phyloP scores from a whole-genome alignment of 2,329 filamentous ascomycete genomes.

The Emergomyces orientalis region DNA sequence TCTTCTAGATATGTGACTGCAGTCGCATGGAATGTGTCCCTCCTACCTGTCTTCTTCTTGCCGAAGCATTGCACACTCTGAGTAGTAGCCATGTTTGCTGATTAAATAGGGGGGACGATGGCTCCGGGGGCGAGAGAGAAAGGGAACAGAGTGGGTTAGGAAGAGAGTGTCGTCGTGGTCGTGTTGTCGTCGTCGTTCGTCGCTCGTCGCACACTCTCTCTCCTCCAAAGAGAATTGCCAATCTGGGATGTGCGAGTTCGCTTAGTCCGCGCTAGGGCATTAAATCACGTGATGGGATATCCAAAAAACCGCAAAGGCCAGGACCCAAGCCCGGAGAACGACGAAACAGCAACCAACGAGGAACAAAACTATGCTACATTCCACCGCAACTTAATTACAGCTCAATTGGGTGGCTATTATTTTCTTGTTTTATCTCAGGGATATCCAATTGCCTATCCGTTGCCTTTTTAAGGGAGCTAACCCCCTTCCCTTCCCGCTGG shows the following conservation, averaged over 20 bases:
- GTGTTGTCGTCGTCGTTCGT: conserved; percentile 28
- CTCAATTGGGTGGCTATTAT: background rate
- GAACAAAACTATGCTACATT: too few species aligned
- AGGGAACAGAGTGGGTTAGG: conserved; percentile 26
- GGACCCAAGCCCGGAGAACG: too few species aligned
- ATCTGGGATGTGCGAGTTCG: conserved; percentile 30
- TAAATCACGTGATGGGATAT: conserved; percentile 23
- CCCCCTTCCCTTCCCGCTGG: background rate
- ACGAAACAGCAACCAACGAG: background rate
- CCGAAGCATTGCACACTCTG: conserved; percentile 96
- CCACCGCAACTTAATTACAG: background rate
- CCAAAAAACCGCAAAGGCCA: too few species aligned
- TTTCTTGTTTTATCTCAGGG: background rate
- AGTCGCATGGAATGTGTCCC: background rate
- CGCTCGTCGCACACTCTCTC: conserved; percentile 21
- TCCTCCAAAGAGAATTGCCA: conserved; percentile 18
- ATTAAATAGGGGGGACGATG: conserved; percentile 22
- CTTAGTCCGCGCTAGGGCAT: conserved; percentile 31
- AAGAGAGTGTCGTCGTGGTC: conserved; percentile 20
- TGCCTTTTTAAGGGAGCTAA: background rate
- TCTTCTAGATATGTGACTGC: background rate
- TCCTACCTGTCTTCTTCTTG: conserved; percentile 76
- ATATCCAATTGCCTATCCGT: background rate
- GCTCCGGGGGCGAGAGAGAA: conserved; percentile 17
- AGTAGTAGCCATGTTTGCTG: conserved; percentile 68